Evolutionary conservation across 768 basidiomycete genomes (phyloP).

Genomic region (Agaricus blazei): DNA sequence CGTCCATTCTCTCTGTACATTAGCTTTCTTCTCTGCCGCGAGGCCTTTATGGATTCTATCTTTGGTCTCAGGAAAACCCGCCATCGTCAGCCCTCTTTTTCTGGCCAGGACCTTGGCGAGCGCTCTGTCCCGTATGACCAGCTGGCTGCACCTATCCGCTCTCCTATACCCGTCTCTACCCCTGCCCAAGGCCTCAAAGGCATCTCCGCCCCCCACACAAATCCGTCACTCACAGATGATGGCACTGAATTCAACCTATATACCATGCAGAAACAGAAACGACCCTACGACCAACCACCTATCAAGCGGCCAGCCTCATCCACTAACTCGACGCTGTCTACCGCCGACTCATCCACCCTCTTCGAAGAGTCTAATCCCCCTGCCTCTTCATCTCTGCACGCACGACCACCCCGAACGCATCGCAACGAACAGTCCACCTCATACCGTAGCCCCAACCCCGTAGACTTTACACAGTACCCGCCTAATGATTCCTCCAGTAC

Average conservation of each 20-base stretch:
- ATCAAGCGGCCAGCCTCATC: constrained; percentile 44
- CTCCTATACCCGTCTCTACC: constrained; percentile 54
- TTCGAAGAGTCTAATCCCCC: constrained; percentile 45
- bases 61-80: constrained; percentile 64
- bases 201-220: constrained; percentile 82
- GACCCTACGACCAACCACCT: constrained; percentile 35
- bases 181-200: constrained; percentile 52
- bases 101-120: constrained; percentile 57
- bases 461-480: constrained; percentile 49
- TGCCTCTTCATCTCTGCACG: constrained; percentile 18
- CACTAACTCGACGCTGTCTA: constrained; percentile 41
- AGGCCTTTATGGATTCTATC: constrained; percentile 50
- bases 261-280: constrained; percentile 42
- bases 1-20: constrained; percentile 10
- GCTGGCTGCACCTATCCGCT: constrained; percentile 48
- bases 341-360: constrained; percentile 52
- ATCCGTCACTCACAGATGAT: constrained; percentile 67
- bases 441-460: constrained; percentile 41
- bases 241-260: constrained; percentile 71
- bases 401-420: constrained; percentile 34
- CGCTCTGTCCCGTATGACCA: constrained; percentile 71
- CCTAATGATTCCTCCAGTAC: constrained; percentile 38
- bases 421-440: constrained; percentile 52
- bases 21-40: constrained; percentile 1
- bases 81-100: constrained; percentile 57